Conservation (phyloP, 371 early-diverging fungal genomes). For the Batrachochytrium dendrobatidis region DNA sequence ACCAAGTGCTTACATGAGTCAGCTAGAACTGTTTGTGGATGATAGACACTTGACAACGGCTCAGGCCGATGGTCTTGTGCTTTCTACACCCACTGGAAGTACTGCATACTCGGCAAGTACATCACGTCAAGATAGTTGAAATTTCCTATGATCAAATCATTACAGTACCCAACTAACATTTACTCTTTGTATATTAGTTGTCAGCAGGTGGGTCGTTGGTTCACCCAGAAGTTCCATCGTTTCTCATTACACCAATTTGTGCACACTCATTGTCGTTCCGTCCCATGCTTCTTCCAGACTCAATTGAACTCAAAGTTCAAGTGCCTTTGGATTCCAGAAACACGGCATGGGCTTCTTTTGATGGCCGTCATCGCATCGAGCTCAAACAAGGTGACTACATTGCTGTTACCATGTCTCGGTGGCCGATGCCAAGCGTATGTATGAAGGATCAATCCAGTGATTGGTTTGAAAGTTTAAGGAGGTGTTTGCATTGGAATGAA, state of each 20-base stretch:
- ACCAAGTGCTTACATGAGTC: conserved; percentile 77
- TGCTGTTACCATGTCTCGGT: conserved; percentile 71
- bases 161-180: background rate
- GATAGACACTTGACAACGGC: conserved; percentile 36
- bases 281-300: conserved; percentile 87
- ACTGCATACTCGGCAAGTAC: conserved; percentile 85
- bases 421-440: conserved; percentile 84
- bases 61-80: conserved; percentile 73
- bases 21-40: conserved; percentile 82
- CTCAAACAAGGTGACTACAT: conserved; percentile 84
- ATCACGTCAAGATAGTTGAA: background rate
- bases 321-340: conserved; percentile 32
- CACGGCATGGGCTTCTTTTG: conserved; percentile 64
- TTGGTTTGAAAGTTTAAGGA: conserved; percentile 33
- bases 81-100: conserved; percentile 91
- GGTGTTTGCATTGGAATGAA: conserved; percentile 38
- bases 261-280: conserved; percentile 90
- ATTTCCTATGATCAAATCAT: background rate
- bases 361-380: conserved; percentile 80
- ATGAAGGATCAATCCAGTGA: conserved; percentile 48
- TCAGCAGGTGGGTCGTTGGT: conserved; percentile 88
- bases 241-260: conserved; percentile 89
- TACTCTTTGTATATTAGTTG: conserved; percentile 27
- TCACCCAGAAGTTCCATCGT: conserved; percentile 89
- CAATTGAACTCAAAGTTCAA: conserved; percentile 50